phyloP scores from a whole-genome alignment of 2,329 filamentous ascomycete genomes.

The Canariomyces notabilis region DNA sequence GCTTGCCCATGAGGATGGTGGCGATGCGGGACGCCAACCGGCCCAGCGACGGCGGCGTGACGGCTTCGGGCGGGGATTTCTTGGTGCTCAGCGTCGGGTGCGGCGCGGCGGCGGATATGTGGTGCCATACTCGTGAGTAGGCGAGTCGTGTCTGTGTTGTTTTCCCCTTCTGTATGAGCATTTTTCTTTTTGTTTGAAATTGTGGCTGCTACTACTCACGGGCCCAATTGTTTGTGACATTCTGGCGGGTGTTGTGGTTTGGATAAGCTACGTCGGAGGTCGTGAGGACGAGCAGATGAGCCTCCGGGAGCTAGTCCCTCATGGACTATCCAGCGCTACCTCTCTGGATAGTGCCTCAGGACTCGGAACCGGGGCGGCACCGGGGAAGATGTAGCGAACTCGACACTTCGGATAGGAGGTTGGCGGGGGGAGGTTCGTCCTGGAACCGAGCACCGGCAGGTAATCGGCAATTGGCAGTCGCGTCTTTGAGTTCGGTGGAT shows the following conservation, averaged over 20 bases:
- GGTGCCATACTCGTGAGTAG: conserved; percentile 95
- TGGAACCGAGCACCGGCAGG: not conserved
- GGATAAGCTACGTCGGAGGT: conserved; percentile 23
- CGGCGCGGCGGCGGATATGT: conserved; percentile 65
- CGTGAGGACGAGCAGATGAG: conserved; percentile 7
- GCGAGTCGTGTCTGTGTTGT: conserved; percentile 91
- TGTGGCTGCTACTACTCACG: conserved; percentile 44
- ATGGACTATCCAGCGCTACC: too few species aligned
- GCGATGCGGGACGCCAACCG: conserved; percentile 86
- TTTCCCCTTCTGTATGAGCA: too few species aligned
- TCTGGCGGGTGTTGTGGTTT: conserved; percentile 24
- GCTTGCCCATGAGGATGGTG: conserved; percentile 89
- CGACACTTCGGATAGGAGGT: not conserved
- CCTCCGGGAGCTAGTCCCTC: conserved; percentile 30
- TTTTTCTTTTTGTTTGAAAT: conserved; percentile 8
- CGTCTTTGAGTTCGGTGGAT: not conserved
- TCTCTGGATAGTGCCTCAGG: too few species aligned
- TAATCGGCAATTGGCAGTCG: conserved; percentile 11
- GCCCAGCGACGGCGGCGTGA: conserved; percentile 74
- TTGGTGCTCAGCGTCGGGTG: conserved; percentile 53
- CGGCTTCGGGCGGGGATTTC: conserved; percentile 45
- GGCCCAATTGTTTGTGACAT: conserved; percentile 80
- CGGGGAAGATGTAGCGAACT: not conserved
- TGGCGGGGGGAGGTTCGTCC: not conserved
- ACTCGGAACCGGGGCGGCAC: not conserved